Evolutionary conservation across 2,329 filamentous ascomycete species (phyloP).

Genomic region (Phyllosticta citribraziliensis): DNA sequence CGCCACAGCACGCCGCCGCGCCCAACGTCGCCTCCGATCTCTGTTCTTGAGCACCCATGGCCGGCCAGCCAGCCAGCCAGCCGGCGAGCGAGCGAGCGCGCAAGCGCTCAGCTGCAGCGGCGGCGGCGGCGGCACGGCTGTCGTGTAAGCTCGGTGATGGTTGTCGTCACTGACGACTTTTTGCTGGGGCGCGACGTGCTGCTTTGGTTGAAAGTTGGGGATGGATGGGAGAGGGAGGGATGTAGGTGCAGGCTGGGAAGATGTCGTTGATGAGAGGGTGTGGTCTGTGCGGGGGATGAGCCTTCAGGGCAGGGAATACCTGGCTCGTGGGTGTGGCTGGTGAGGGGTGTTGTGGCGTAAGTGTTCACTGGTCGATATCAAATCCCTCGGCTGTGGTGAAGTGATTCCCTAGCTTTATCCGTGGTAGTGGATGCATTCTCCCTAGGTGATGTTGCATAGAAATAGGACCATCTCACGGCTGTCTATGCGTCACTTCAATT

Average conservation of each 20-base stretch:
- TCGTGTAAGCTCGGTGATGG: slow-evolving; percentile 10
- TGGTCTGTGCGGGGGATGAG: neutral
- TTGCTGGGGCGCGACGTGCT: neutral
- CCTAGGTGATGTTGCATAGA: no score
- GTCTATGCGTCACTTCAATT: no score
- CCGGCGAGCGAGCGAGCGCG: neutral
- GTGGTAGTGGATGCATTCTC: no score
- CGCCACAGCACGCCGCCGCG: neutral
- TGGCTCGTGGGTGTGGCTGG: no score
- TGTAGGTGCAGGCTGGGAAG: neutral
- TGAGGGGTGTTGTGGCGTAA: no score
- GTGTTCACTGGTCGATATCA: no score
- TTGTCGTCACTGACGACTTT: slow-evolving; percentile 3
- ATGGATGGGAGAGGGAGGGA: neutral
- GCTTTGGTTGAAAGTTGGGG: neutral
- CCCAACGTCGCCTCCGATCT: slow-evolving; percentile 2
- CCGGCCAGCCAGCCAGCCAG: neutral
- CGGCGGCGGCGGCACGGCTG: neutral
- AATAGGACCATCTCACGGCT: no score
- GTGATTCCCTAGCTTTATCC: no score
- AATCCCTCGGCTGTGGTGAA: no score
- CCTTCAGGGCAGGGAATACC: no score
- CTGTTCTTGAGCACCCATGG: slow-evolving; percentile 8
- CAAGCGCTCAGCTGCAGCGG: neutral
- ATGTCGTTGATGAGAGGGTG: neutral